Evolutionary conservation across 2,329 filamentous ascomycete species (phyloP), one percentile per base, ranked within the genome.

Genomic region (Chrysosphaeria jannelii): DNA sequence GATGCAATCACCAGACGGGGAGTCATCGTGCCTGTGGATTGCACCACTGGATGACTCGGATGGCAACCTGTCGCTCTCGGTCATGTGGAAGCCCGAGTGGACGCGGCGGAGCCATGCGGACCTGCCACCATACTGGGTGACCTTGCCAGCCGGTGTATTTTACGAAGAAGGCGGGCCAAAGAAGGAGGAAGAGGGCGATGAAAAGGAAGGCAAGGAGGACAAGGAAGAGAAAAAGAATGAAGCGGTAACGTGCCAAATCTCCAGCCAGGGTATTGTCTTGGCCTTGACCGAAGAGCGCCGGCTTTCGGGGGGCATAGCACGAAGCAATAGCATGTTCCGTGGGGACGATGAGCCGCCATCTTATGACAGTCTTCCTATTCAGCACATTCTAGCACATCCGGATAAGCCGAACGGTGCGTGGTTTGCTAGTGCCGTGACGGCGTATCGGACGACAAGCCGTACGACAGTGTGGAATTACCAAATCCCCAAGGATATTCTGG

Each of bases 381-480:
- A 55, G 5, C 52, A 57, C 30, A 34, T 57, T 6, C 45, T 46
- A 5, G 29, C 46, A 31, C 7, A 33, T 27, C 12, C 24, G 10
- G 26, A 28, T 8, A 39, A 32, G 14, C 42, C 38, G 1, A 39
- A 43, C 14, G 54, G 55, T 6, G 38, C 47, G 7, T 65, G 59
- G 58, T 64, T 64, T 30, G 53, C 57, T 14, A 52, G 48, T 28
- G 50, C 49, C 2, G 48, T 48, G 1, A 64, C 58, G 1, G 58
- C 59, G 0, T 51, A 54, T 27, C 51, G 53, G 11, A 57, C 53
- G 2, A 45, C 50, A 0, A 51, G 45, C 23, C 47, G 53, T 31
- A 61, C 57, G 1, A 46, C 61, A 7, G 43, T 65, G 3, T 65
- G 59, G 59, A 57, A 53, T 34, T 63, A 60, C 40, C 48, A 50